phyloP scores from a whole-genome alignment of 2,329 filamentous ascomycete species.

The Fusarium oxysporum region DNA sequence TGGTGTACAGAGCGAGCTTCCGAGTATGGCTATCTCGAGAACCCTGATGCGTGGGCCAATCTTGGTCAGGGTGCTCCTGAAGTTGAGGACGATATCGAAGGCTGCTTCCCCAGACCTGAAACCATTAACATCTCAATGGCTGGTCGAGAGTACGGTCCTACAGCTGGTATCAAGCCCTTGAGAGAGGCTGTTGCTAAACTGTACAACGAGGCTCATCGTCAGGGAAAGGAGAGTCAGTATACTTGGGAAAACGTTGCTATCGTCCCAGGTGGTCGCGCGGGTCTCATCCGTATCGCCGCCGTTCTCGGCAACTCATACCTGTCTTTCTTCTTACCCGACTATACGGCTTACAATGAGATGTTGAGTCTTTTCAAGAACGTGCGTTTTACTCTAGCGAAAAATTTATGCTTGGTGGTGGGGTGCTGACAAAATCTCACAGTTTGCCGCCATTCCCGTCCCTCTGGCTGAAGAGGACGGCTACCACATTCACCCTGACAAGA shows the following conservation, averaged over 20 bases:
- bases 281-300: conserved; percentile 93
- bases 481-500: too few species aligned
- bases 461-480: too few species aligned
- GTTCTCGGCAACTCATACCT: conserved; percentile 93
- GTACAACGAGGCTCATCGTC: conserved; percentile 92
- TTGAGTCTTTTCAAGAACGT: conserved; percentile 90
- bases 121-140: conserved; percentile 81
- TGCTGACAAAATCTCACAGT: too few species aligned
- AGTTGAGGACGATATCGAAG: conserved; percentile 91
- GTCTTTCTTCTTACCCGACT: conserved; percentile 94
- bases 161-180: conserved; percentile 91
- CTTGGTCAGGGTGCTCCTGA: conserved; percentile 94
- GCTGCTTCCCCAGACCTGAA: conserved; percentile 85
- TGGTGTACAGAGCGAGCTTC: conserved; percentile 91
- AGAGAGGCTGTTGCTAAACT: conserved; percentile 89
- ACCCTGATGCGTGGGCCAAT: conserved; percentile 89
- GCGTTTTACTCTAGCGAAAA: background rate
- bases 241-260: conserved; percentile 98
- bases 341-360: conserved; percentile 99
- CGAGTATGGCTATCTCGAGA: conserved; percentile 88
- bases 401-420: too few species aligned
- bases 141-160: conserved; percentile 91
- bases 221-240: conserved; percentile 89
- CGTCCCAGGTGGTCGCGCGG: conserved; percentile 91
- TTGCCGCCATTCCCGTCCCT: too few species aligned